phyloP scores from a whole-genome alignment of 345 rosid species.

The Streptanthus diversifolius region DNA sequence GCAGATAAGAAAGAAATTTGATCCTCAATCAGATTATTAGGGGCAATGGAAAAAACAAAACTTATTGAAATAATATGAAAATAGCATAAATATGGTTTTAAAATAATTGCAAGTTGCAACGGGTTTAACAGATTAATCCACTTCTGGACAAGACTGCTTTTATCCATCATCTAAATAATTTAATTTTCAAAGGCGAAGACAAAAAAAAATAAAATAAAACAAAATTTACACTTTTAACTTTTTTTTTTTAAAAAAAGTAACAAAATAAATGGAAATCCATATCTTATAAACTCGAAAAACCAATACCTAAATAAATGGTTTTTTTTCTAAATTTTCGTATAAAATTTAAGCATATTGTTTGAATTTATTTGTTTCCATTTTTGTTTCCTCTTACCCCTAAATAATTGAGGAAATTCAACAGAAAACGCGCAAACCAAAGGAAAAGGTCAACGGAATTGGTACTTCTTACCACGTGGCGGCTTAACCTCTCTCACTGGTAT shows the following conservation, averaged over 20 bases:
- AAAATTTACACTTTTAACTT: too few relatives aligned
- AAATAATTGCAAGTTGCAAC: too few relatives aligned
- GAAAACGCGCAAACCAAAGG: conserved; percentile 1
- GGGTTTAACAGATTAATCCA: too few relatives aligned
- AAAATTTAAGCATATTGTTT: neutral
- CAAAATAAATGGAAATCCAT: too few relatives aligned
- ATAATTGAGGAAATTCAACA: neutral
- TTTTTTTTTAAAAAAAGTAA: too few relatives aligned
- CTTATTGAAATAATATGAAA: too few relatives aligned
- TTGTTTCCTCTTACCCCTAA: neutral
- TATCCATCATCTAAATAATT: too few relatives aligned
- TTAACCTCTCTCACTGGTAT: neutral
- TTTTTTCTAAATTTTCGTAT: neutral
- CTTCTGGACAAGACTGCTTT: too few relatives aligned
- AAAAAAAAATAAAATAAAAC: too few relatives aligned
- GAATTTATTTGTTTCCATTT: neutral
- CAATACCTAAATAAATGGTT: neutral
- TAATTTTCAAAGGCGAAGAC: too few relatives aligned
- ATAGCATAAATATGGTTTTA: too few relatives aligned
- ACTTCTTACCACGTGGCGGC: neutral
- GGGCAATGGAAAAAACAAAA: neutral
- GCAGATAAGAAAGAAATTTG: neutral
- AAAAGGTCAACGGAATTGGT: neutral
- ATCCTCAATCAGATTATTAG: neutral
- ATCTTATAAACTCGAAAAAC: neutral